phyloP scores from a whole-genome alignment of 139 green algal species.

The Spirogloea muscicola region DNA sequence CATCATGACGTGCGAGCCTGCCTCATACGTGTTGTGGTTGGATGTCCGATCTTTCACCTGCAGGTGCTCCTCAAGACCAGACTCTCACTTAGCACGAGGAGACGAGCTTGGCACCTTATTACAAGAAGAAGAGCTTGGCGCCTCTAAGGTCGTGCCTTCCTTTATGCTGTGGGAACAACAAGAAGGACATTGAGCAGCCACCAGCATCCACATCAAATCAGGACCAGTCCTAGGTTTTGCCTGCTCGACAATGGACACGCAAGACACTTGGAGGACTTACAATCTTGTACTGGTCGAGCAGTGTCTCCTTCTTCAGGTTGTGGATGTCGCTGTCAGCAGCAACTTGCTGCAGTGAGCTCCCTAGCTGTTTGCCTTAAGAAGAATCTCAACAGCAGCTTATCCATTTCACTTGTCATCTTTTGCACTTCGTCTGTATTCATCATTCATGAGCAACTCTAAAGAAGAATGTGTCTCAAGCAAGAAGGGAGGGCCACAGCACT shows the following conservation, averaged over 20 bases:
- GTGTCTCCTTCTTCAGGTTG: slow-evolving; percentile 72
- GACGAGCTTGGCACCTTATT: not conserved
- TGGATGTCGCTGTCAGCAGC: slow-evolving; percentile 51
- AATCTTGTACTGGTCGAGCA: slow-evolving; percentile 78
- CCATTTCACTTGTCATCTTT: too few species aligned
- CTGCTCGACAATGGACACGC: too few species aligned
- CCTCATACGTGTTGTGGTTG: slow-evolving; percentile 72
- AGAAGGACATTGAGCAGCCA: not conserved
- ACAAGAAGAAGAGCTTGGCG: not conserved
- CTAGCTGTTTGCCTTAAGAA: not conserved
- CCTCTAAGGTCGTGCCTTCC: not conserved
- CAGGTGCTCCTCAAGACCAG: not conserved
- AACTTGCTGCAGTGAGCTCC: not conserved
- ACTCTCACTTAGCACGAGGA: not conserved
- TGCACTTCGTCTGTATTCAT: not conserved
- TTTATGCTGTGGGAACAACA: not conserved
- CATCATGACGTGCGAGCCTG: slow-evolving; percentile 75
- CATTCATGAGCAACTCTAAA: not conserved
- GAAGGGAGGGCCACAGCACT: slow-evolving; percentile 9
- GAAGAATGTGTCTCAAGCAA: not conserved
- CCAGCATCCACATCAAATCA: not conserved
- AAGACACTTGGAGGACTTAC: not conserved
- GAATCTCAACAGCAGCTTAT: not conserved
- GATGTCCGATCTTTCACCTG: slow-evolving; percentile 67
- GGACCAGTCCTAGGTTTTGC: too few species aligned